Conservation (phyloP, 805 yeast genomes). For the Candida endomychidarum region DNA sequence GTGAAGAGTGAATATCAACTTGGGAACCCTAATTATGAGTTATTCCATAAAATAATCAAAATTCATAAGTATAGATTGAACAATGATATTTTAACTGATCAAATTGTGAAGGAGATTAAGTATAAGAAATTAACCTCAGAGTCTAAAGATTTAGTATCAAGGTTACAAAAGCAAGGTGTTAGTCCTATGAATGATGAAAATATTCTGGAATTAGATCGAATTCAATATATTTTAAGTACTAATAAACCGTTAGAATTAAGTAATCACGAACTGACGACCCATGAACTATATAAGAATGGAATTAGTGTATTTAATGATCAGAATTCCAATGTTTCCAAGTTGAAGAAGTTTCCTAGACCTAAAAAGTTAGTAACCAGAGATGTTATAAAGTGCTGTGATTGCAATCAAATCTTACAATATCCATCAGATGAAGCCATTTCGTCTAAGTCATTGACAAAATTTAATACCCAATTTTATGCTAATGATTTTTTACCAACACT, state of each 20-base stretch:
- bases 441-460: conserved; percentile 23
- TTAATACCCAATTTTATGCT: conserved; percentile 29
- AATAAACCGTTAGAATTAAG: not conserved
- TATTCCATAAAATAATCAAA: not conserved
- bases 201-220: conserved; percentile 9
- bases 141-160: conserved; percentile 7
- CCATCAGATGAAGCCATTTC: conserved; percentile 29
- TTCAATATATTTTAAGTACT: conserved; percentile 2
- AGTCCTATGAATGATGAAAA: not conserved
- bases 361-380: conserved; percentile 25
- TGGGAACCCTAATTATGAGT: not conserved
- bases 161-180: conserved; percentile 7
- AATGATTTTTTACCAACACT: conserved; percentile 34
- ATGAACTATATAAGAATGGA: not conserved
- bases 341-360: conserved; percentile 22
- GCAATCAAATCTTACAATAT: conserved; percentile 25
- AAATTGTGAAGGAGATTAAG: conserved; percentile 11
- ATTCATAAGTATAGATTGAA: conserved; percentile 9
- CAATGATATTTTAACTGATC: conserved; percentile 10
- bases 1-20: conserved; percentile 16
- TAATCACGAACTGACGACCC: not conserved
- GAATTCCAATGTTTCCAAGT: not conserved
- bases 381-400: conserved; percentile 27
- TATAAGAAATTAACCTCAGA: not conserved
- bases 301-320: conserved; percentile 1